Conservation (phyloP, 176 grass and related monocot species). For the Phragmites australis region DNA sequence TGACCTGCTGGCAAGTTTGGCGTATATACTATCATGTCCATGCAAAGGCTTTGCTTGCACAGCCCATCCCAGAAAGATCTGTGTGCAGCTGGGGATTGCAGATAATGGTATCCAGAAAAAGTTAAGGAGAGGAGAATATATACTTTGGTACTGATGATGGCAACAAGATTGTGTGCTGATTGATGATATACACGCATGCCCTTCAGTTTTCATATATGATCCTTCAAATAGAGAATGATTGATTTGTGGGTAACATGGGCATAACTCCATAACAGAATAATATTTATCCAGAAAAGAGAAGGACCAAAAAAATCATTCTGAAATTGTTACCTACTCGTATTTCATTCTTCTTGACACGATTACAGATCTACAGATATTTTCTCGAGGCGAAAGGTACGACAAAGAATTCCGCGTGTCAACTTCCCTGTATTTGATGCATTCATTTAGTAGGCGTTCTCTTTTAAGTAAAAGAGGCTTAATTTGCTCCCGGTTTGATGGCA, state of each 20-base stretch:
- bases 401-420: neutral
- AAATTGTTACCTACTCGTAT: neutral
- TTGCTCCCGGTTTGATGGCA: slow-evolving; percentile 24
- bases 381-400: neutral
- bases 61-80: slow-evolving; percentile 15
- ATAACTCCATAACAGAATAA: neutral
- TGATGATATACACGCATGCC: neutral
- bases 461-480: neutral
- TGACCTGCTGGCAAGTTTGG: slow-evolving; percentile 45
- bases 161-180: slow-evolving; percentile 28
- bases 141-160: slow-evolving; percentile 28
- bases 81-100: slow-evolving; percentile 27
- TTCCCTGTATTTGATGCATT: neutral
- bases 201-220: neutral
- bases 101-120: slow-evolving; percentile 38
- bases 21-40: slow-evolving; percentile 32
- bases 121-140: slow-evolving; percentile 13
- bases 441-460: neutral
- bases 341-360: neutral
- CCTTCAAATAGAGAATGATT: slow-evolving; percentile 12
- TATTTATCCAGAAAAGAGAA: neutral
- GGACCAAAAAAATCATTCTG: neutral
- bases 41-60: slow-evolving; percentile 2
- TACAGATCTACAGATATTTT: neutral
- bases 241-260: neutral